phyloP scores from a whole-genome alignment of 345 rosid species.

The Eucalyptus erythrocorys region DNA sequence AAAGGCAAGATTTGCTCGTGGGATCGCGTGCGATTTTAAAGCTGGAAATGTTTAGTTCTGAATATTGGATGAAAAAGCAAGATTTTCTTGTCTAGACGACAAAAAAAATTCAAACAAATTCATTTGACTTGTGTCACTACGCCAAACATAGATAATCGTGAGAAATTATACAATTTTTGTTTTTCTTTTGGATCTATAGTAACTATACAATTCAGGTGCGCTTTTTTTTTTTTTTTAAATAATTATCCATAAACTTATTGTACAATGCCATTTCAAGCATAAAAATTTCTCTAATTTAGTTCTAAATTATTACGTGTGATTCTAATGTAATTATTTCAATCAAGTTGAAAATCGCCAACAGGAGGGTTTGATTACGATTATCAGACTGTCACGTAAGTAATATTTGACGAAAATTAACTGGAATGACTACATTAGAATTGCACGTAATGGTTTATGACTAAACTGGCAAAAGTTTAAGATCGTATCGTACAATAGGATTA shows the following conservation, averaged over 20 bases:
- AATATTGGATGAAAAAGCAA: neutral
- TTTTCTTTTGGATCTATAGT: neutral
- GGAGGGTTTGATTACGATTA: neutral
- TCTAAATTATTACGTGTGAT: accelerated
- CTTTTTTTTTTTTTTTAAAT: too few relatives aligned
- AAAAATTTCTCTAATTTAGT: neutral
- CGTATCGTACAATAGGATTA: neutral
- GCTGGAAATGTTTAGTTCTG: neutral
- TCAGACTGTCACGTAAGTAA: accelerated
- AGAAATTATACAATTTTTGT: neutral
- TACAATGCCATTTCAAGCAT: too few relatives aligned
- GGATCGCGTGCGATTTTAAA: neutral
- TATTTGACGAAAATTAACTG: accelerated
- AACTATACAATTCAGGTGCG: accelerated
- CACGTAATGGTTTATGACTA: neutral
- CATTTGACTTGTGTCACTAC: neutral
- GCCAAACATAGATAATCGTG: neutral
- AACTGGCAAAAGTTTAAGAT: accelerated
- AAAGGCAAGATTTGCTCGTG: neutral
- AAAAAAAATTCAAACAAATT: neutral
- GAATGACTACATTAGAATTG: neutral
- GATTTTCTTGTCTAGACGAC: neutral
- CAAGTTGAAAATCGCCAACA: neutral
- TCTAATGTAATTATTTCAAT: neutral
- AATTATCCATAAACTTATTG: neutral